Evolutionary conservation across 257 asterid genomes (phyloP), one percentile per base, ranked within the genome.

Genomic region (Fraxinus quadrangulata): DNA sequence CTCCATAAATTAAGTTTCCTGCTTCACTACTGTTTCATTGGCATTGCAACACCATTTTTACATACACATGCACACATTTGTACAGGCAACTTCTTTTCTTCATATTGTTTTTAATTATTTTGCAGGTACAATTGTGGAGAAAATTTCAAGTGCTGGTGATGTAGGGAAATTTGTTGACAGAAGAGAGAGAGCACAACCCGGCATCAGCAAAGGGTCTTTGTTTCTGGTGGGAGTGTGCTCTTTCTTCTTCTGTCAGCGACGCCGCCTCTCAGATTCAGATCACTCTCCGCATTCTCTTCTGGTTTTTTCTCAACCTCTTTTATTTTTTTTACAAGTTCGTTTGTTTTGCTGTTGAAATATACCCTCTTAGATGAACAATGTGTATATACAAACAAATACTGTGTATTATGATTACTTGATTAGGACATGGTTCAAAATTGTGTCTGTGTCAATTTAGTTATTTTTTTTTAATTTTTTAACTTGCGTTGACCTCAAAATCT

Each of bases 121-220:
- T 72, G 77, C 10, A 70, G 63, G 39, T 30, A 51, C 12, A 37
- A 37, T 37, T 37, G 10, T 37, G 16, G 24, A 21, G 42, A 23
- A 67, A 51, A 33, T 28, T 73, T 39, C 8, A 9, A 8, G 45
- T 39, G 70, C 51, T 70, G 82, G 30, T 12, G 47, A 66, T 24
- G 40, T 14, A 24, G 70, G 74, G 85, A 54, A 78, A 54, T 24
- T 10, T 79, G 92, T 89, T 90, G 96, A 92, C 93, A 92, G 97
- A 91, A 90, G 96, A 92, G 96, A 92, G 93, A 87, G 91, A 86
- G 97, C 93, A 92, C 97, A 87, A 83, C 74, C 95, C 91, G 80
- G 83, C 81, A 87, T 81, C 76, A 68, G 86, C 87, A 81, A 79
- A 81, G 61, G 69, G 24, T 74, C 39, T 86, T 91, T 85, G 90